These are phyloP conservation scores for Besnoitia besnoiti DNA, from an alignment of 169 alveolate genomes.

Conservation along the genomic window DNA sequence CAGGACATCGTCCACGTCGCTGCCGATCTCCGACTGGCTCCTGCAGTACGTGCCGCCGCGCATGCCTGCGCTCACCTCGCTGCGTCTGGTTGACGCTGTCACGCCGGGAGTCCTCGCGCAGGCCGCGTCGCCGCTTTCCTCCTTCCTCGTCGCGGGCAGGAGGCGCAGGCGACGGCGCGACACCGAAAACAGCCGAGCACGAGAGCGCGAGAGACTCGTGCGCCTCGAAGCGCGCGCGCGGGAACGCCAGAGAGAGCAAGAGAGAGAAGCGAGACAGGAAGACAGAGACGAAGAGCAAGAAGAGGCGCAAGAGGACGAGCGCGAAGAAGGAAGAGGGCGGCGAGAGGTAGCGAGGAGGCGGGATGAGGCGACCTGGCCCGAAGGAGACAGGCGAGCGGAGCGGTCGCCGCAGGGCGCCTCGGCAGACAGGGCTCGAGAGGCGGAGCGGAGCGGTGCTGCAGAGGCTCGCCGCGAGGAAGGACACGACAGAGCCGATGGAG, in stretches of 20 bases:
- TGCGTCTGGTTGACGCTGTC: conserved; percentile 26
- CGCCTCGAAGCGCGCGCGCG: neutral
- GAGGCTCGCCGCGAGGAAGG: neutral
- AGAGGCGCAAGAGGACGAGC: neutral
- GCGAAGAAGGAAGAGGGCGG: neutral
- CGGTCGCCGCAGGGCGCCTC: neutral
- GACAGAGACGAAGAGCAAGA: neutral
- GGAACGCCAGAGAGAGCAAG: neutral
- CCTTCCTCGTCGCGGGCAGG: neutral
- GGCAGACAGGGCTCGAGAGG: neutral
- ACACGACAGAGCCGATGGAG: neutral
- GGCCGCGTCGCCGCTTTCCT: neutral
- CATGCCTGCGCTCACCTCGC: conserved; percentile 20
- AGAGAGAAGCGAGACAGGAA: neutral
- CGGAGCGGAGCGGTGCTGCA: neutral
- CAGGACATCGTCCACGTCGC: neutral
- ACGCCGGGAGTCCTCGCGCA: conserved; percentile 30
- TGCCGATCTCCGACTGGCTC: conserved; percentile 24
- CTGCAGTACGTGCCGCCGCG: conserved; percentile 29
- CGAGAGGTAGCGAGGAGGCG: neutral
- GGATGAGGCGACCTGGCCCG: neutral
- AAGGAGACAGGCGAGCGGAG: neutral
- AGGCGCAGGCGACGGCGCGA: neutral
- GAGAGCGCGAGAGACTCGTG: neutral
- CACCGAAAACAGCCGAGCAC: neutral